Conservation (phyloP, 352 stramenopile species). For the Phytopythium oedochilum region DNA sequence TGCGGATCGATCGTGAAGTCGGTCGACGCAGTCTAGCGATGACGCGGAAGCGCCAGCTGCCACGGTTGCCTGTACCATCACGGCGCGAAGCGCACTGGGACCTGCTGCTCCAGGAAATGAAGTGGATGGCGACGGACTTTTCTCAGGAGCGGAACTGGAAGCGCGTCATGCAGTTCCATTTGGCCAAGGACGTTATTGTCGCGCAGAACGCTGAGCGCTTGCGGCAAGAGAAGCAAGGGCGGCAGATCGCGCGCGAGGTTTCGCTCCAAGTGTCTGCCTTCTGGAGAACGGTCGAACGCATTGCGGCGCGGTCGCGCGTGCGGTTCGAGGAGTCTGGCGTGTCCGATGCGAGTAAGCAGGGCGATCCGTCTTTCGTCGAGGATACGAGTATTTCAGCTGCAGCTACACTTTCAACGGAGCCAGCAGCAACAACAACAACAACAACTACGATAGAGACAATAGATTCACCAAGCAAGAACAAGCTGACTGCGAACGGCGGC, state of each 20-base stretch:
- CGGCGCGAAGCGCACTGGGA: constrained; percentile 90
- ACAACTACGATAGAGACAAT: constrained; percentile 15
- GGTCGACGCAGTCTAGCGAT: constrained; percentile 22
- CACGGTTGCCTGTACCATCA: constrained; percentile 40
- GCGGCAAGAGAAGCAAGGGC: constrained; percentile 56
- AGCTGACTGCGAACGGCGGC: constrained; percentile 15
- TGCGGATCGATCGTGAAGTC: constrained; percentile 44
- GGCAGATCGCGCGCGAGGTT: constrained; percentile 61
- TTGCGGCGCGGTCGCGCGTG: constrained; percentile 69
- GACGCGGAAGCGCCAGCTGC: constrained; percentile 71
- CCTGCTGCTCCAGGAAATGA: constrained; percentile 94
- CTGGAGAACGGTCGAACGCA: constrained; percentile 83
- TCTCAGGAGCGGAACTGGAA: constrained; percentile 97
- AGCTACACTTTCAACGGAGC: neutral
- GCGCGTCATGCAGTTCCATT: constrained; percentile 49
- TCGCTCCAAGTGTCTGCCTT: constrained; percentile 73
- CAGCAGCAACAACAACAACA: neutral
- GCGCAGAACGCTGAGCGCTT: constrained; percentile 65
- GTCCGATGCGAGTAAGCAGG: neutral
- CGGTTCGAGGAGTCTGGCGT: constrained; percentile 38
- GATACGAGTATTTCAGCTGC: neutral
- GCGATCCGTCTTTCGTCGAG: neutral
- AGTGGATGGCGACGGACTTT: constrained; percentile 96
- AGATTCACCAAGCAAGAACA: constrained; percentile 7
- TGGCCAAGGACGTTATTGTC: constrained; percentile 59